phyloP scores from a whole-genome alignment of 768 basidiomycete genomes.

The Pulveroboletus frians region DNA sequence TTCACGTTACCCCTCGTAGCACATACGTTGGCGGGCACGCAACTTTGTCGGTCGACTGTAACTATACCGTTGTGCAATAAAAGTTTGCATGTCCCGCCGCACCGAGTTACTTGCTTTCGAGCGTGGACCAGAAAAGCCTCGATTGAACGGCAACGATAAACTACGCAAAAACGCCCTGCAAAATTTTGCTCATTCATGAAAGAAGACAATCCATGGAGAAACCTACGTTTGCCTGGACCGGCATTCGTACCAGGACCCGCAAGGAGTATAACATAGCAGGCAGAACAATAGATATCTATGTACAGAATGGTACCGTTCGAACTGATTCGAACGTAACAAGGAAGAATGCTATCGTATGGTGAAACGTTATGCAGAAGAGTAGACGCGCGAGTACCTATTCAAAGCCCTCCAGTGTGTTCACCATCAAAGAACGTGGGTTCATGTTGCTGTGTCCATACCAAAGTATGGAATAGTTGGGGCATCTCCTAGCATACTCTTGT shows the following conservation, averaged over 20 bases:
- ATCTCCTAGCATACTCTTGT: slow-evolving; percentile 19
- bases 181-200: background rate
- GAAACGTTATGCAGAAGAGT: slow-evolving; percentile 16
- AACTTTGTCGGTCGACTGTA: no score
- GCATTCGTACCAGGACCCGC: background rate
- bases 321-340: slow-evolving; percentile 18
- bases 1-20: no score
- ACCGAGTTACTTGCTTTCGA: no score
- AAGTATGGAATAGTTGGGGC: slow-evolving; percentile 14
- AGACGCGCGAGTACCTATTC: slow-evolving; percentile 15
- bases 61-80: no score
- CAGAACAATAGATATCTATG: slow-evolving; percentile 29
- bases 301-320: slow-evolving; percentile 22
- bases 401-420: slow-evolving; percentile 15
- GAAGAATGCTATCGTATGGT: slow-evolving; percentile 21
- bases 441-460: slow-evolving; percentile 13
- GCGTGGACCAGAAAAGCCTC: no score
- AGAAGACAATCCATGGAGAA: no score
- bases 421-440: slow-evolving; percentile 18
- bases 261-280: slow-evolving; percentile 18
- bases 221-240: no score
- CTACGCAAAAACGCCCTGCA: background rate
- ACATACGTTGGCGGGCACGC: no score
- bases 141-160: no score
- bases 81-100: no score